These are phyloP conservation scores for Penicillium polonicum DNA, from an alignment of 2,329 filamentous ascomycete species.

Conservation along the genomic window DNA sequence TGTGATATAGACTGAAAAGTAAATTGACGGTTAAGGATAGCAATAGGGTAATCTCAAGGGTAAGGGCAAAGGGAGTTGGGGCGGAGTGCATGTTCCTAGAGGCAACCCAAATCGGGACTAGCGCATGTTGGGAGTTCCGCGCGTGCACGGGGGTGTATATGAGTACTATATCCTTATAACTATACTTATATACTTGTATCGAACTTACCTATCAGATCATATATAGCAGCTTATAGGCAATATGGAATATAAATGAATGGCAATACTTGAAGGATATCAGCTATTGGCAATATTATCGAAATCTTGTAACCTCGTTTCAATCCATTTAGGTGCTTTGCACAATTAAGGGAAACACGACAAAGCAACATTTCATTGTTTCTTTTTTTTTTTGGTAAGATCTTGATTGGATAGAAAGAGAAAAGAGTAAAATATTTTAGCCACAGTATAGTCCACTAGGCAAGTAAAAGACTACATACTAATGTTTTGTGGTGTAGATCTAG, in stretches of 20 bases:
- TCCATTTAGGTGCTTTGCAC: too few relatives aligned
- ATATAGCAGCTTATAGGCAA: neutral
- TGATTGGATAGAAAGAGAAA: neutral
- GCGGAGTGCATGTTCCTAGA: slow-evolving; percentile 18
- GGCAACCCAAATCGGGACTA: slow-evolving; percentile 22
- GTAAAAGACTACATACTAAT: neutral
- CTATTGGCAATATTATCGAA: neutral
- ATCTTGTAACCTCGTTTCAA: too few relatives aligned
- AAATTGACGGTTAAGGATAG: slow-evolving; percentile 18
- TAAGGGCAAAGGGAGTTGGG: slow-evolving; percentile 15
- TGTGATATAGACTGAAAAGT: neutral
- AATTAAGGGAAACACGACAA: too few relatives aligned
- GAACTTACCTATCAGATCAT: neutral
- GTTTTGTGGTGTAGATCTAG: neutral
- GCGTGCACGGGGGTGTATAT: neutral
- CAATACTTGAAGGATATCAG: neutral
- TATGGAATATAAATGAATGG: neutral
- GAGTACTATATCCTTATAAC: neutral
- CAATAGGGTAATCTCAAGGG: slow-evolving; percentile 13
- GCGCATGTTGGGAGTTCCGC: slow-evolving; percentile 13
- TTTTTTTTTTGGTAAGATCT: neutral
- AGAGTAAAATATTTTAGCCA: neutral
- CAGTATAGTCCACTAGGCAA: neutral
- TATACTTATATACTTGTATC: neutral
- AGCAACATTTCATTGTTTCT: neutral